A percentile compares a stretch with the other conserved stretches of the same genome.
Conservation (phyloP, 116 monocot species). For the Cymodocea nodosa region DNA sequence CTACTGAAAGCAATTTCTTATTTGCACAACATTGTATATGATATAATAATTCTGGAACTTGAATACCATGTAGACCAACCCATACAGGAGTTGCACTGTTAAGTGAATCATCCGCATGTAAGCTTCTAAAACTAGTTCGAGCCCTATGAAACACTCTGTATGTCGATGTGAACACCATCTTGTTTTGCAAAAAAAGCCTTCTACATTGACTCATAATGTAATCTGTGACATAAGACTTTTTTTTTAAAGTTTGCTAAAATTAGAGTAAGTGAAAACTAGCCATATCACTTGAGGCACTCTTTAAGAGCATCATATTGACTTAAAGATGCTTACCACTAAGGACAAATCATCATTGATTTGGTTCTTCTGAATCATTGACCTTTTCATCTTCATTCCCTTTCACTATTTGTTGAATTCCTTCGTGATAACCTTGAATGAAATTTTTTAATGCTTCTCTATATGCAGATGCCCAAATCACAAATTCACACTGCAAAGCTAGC, state of each 20-base stretch:
- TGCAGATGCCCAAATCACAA: slow-evolving; percentile 24
- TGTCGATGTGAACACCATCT: background rate
- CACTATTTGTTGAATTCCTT: slow-evolving; percentile 32
- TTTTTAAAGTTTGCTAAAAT: no score
- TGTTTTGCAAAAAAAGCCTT: background rate
- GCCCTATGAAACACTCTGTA: background rate
- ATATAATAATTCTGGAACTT: slow-evolving; percentile 11
- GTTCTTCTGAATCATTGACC: slow-evolving; percentile 8
- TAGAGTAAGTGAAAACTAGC: background rate
- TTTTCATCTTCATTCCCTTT: slow-evolving; percentile 15
- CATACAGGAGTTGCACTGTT: background rate
- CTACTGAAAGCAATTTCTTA: slow-evolving; percentile 4
- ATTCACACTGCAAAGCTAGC: slow-evolving; percentile 30
- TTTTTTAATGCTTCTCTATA: slow-evolving; percentile 37
- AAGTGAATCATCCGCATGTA: background rate
- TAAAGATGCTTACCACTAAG: background rate
- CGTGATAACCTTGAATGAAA: slow-evolving; percentile 37
- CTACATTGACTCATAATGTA: background rate
- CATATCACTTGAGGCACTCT: no score
- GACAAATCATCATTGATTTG: slow-evolving; percentile 1
- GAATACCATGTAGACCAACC: background rate
- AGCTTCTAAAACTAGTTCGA: background rate
- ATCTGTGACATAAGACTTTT: background rate
- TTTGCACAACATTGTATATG: slow-evolving; percentile 6
- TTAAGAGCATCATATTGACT: background rate